Percentiles rank a stretch among this genome's conserved stretches.
Conservation (phyloP, 345 rosid species). For the Gossypium arboreum region DNA sequence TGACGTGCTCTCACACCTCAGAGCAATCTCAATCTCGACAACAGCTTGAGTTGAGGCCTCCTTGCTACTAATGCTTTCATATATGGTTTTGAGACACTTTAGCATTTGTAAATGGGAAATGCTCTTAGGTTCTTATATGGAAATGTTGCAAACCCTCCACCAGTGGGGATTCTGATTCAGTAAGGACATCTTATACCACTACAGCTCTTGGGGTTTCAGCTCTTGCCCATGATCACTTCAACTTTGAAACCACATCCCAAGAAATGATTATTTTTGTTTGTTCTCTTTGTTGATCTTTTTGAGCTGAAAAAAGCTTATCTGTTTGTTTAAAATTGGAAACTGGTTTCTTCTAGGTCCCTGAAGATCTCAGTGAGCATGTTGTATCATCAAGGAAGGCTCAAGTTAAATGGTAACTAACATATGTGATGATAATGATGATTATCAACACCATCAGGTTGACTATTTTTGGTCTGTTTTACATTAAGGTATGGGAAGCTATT, state of each 20-base stretch:
- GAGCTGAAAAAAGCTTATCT: background rate
- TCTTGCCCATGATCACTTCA: conserved; percentile 66
- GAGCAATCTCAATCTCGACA: no score
- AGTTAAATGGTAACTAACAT: conserved; percentile 66
- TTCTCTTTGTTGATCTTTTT: background rate
- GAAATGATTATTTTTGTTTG: conserved; percentile 23
- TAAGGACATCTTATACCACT: conserved; percentile 50
- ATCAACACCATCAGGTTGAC: conserved; percentile 7
- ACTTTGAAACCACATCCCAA: conserved; percentile 80
- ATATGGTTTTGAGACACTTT: no score
- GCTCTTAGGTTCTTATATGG: conserved; percentile 42
- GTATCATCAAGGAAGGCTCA: conserved; percentile 84
- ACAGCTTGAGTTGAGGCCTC: background rate
- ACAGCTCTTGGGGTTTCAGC: conserved; percentile 68
- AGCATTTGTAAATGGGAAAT: conserved; percentile 49
- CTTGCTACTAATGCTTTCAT: no score
- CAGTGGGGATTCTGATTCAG: conserved; percentile 33
- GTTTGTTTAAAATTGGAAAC: background rate
- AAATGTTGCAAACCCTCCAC: conserved; percentile 43
- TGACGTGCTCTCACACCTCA: no score
- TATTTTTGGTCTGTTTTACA: conserved; percentile 3
- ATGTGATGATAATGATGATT: conserved; percentile 5
- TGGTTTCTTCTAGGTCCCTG: conserved; percentile 52
- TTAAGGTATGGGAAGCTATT: conserved; percentile 77
- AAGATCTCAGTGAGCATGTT: conserved; percentile 58